These are phyloP conservation scores for Nyctanthes arbortristis DNA, from an alignment of 257 asterid species.

Conservation along the genomic window DNA sequence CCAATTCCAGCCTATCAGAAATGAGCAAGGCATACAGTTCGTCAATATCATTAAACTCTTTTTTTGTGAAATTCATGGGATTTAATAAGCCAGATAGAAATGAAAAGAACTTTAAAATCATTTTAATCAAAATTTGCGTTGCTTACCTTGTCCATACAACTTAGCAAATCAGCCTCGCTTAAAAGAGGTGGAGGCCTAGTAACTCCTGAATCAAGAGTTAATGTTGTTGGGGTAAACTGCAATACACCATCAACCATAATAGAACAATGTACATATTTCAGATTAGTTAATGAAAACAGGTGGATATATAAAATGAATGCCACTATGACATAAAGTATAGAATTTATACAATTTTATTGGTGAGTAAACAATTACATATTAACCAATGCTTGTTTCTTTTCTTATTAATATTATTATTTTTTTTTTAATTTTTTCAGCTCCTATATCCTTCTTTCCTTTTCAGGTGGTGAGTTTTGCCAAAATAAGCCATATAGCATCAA, in stretches of 20 bases:
- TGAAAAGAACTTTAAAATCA: background rate
- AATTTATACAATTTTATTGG: conserved; percentile 6
- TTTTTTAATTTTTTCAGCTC: conserved; percentile 15
- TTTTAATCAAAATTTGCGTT: conserved; percentile 14
- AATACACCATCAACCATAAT: conserved; percentile 25
- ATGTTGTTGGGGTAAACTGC: conserved; percentile 82
- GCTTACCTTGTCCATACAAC: conserved; percentile 95
- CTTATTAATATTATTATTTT: too few species aligned
- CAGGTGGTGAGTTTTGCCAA: conserved; percentile 19
- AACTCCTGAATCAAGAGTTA: conserved; percentile 95
- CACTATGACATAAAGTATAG: background rate
- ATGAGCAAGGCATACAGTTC: conserved; percentile 20
- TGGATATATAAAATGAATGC: background rate
- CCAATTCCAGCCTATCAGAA: conserved; percentile 83
- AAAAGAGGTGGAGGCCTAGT: conserved; percentile 96
- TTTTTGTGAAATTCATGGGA: conserved; percentile 10
- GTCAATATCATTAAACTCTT: conserved; percentile 10
- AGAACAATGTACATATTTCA: conserved; percentile 3
- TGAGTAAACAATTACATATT: conserved; percentile 1
- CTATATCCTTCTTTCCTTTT: conserved; percentile 11
- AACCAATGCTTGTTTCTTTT: conserved; percentile 1
- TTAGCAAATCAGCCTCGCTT: conserved; percentile 93
- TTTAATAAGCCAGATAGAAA: conserved; percentile 13
- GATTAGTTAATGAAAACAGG: conserved; percentile 15
- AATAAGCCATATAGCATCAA: conserved; percentile 1